Evolutionary conservation across 441 rosid genomes (phyloP).

Genomic region (Gossypium laxum): DNA sequence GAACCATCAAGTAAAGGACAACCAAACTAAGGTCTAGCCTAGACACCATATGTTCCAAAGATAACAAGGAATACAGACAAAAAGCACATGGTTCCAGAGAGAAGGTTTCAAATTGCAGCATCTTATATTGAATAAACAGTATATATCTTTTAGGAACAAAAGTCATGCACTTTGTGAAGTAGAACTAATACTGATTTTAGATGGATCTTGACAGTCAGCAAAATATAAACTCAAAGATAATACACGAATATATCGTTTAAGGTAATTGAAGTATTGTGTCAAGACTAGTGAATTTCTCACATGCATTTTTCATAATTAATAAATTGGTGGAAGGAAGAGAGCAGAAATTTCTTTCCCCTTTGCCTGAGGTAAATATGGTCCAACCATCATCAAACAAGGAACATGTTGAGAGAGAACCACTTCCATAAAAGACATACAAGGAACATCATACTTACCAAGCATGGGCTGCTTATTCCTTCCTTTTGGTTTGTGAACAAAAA

Average conservation of each 20-base stretch:
- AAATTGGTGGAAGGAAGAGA: neutral
- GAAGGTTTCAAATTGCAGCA: neutral
- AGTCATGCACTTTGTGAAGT: neutral
- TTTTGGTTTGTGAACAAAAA: constrained; percentile 56
- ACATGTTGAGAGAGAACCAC: neutral
- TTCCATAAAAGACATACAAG: neutral
- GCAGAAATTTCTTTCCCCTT: neutral
- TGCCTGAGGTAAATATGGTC: neutral
- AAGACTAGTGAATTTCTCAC: neutral
- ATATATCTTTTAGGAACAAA: neutral
- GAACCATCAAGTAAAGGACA: neutral
- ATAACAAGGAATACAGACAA: neutral
- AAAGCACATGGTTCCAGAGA: neutral
- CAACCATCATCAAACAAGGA: neutral
- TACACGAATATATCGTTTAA: neutral
- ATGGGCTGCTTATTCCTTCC: constrained; percentile 76
- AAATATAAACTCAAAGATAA: neutral
- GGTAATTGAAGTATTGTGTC: neutral
- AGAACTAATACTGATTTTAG: neutral
- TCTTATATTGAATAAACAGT: constrained; percentile 1
- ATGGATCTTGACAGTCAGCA: neutral
- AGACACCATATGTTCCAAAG: neutral
- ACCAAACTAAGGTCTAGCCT: neutral
- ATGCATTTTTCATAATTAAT: neutral
- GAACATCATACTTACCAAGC: constrained; percentile 49